Evolutionary conservation across 306 rosid species (phyloP).

Genomic region (Prinsepia uniflora): DNA sequence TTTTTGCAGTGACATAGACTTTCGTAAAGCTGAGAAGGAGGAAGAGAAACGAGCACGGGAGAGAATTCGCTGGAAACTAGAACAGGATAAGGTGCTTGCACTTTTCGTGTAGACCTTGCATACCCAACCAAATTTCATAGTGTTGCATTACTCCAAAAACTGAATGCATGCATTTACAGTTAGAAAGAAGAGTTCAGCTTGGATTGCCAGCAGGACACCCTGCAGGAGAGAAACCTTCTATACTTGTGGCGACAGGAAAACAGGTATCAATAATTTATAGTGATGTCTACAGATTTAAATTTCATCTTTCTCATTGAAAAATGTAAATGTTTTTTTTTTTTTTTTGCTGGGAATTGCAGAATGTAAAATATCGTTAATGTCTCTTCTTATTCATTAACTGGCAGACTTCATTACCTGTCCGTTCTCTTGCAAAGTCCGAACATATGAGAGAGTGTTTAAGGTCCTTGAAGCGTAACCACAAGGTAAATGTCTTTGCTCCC

Average conservation of each 20-base stretch:
- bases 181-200: slow-evolving; percentile 44
- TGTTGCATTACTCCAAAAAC: not conserved
- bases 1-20: slow-evolving; percentile 41
- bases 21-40: slow-evolving; percentile 56
- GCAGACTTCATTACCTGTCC: slow-evolving; percentile 37
- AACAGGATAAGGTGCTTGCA: slow-evolving; percentile 74
- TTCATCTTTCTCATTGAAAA: not conserved
- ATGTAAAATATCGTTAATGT: not conserved
- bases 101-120: not conserved
- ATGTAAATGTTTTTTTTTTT: too few species aligned
- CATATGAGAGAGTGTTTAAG: slow-evolving; percentile 59
- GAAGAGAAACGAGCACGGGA: slow-evolving; percentile 75
- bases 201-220: slow-evolving; percentile 38
- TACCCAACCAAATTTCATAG: not conserved
- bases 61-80: slow-evolving; percentile 48
- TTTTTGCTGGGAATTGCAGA: not conserved
- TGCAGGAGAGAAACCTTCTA: slow-evolving; percentile 21
- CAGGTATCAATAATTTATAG: slow-evolving; percentile 31
- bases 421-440: slow-evolving; percentile 34
- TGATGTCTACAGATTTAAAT: not conserved
- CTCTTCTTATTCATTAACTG: slow-evolving; percentile 20
- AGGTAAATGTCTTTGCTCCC: slow-evolving; percentile 31
- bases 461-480: slow-evolving; percentile 50
- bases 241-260: slow-evolving; percentile 21
- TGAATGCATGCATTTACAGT: slow-evolving; percentile 34